These are phyloP conservation scores for Scutellaria barbata DNA, from an alignment of 257 asterid genomes.

Conservation along the genomic window DNA sequence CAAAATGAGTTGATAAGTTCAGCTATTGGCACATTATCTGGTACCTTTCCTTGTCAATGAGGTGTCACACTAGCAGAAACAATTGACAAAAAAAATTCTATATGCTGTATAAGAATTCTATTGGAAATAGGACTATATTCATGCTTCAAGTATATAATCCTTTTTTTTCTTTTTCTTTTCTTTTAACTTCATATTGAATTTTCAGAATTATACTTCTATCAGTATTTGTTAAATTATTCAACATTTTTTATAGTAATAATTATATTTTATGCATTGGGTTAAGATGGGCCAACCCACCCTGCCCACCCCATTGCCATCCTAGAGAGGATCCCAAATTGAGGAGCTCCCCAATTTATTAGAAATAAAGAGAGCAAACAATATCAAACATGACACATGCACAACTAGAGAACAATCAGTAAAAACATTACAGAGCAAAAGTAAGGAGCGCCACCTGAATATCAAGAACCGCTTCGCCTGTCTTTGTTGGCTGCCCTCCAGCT, in stretches of 20 bases:
- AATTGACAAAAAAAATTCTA: not conserved
- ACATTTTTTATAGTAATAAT: too few species aligned
- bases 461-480: slow-evolving; percentile 99
- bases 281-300: too few species aligned
- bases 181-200: too few species aligned
- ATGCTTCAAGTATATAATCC: too few species aligned
- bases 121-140: too few species aligned
- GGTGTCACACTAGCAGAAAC: slow-evolving; percentile 7
- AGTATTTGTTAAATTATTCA: too few species aligned
- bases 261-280: too few species aligned
- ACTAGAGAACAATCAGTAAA: slow-evolving; percentile 5
- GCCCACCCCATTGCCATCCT: too few species aligned
- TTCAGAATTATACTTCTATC: too few species aligned
- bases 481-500: slow-evolving; percentile 94
- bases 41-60: slow-evolving; percentile 26
- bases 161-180: too few species aligned
- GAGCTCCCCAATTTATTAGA: slow-evolving; percentile 21
- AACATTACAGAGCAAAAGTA: slow-evolving; percentile 29
- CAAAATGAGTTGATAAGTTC: not conserved
- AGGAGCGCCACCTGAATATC: slow-evolving; percentile 81
- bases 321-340: slow-evolving; percentile 12
- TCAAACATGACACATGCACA: slow-evolving; percentile 15
- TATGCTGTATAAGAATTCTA: too few species aligned
- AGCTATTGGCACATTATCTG: not conserved
- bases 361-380: slow-evolving; percentile 17